Conservation (phyloP, 495 filamentous ascomycete genomes). For the Oidiodendron maius region DNA sequence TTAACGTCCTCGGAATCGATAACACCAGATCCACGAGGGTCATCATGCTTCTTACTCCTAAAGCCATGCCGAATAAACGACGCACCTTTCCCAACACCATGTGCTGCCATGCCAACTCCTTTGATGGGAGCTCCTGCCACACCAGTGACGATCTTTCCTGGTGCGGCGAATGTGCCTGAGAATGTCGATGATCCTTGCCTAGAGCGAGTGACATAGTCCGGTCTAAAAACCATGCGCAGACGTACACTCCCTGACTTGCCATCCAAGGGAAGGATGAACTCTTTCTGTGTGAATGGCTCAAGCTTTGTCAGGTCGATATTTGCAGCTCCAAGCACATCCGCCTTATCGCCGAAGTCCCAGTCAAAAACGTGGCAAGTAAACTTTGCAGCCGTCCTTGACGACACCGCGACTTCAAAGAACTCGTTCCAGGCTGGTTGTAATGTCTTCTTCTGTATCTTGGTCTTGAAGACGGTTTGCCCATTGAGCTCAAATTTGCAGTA, state of each 20-base stretch:
- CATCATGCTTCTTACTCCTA: conserved; percentile 57
- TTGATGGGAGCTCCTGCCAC: conserved; percentile 84
- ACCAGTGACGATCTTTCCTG: conserved; percentile 82
- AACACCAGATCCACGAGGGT: conserved; percentile 8
- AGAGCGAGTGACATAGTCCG: conserved; percentile 82
- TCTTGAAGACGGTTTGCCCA: conserved; percentile 83
- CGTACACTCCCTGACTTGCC: conserved; percentile 84
- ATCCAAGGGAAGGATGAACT: conserved; percentile 69
- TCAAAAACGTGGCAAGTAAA: conserved; percentile 80
- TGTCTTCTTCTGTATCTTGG: conserved; percentile 93
- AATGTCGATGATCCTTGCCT: conserved; percentile 91
- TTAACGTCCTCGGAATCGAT: conserved; percentile 15
- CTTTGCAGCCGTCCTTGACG: conserved; percentile 76
- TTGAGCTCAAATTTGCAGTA: conserved; percentile 92
- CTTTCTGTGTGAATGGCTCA: conserved; percentile 76
- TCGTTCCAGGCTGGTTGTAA: conserved; percentile 94
- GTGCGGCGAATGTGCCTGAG: conserved; percentile 81
- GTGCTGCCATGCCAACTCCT: conserved; percentile 65
- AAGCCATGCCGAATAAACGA: conserved; percentile 70
- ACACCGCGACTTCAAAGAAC: conserved; percentile 77
- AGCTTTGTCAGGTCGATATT: conserved; percentile 74
- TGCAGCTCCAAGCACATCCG: conserved; percentile 74
- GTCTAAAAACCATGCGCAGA: conserved; percentile 86
- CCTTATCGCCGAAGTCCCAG: conserved; percentile 91
- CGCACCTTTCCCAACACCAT: conserved; percentile 79